Base-by-base conservation (phyloP, 2,329 filamentous ascomycete species). In the Cryoendolithus antarcticus region DNA sequence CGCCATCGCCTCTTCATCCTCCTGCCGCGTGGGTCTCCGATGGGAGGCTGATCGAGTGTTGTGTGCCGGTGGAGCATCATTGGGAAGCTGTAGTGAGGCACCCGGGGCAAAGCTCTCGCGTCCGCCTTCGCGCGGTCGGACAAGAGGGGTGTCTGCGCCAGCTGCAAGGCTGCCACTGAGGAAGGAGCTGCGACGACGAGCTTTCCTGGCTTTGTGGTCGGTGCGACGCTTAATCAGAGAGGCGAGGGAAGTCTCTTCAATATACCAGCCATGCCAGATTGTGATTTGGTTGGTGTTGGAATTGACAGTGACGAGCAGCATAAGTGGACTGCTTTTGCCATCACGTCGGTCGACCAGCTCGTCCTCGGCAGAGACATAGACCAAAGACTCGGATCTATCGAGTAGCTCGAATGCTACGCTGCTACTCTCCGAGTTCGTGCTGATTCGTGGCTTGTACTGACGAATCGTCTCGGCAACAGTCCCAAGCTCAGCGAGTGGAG, bases 401-500 rank as follows among this genome's bases (percentile, higher is more conserved):
- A 95, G 70, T 12, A 85, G 74, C 46, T 74, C 69, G 41, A 62
- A 62, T n/a, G 74, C 69, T 2, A 70, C 62, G 35, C 71, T 49
- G 3, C 50, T 32, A 21, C 46, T 48, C 15, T 19, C 15, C 32
- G 41, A 41, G 12, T 34, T 31, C 39, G 48, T 50, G 11, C 41
- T 40, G 9, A 48, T 32, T 9, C 51, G 47, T 6, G 54, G 47
- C 32, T 47, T 53, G 8, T 47, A 48, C 31, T 52, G 50, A 35
- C 55, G 55, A 2, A 53, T 15, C 6, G 52, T 48, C 34, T 47
- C 51, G 4, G 56, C 51, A 9, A 95, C 77, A 32, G 94, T 65
- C 1, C 88, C 89, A 52, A 95, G 71, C 50, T 95, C 88, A 3
- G 84, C 74, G 41, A 95, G 66, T 2, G 89, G 89, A 54, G 93